These are phyloP conservation scores for Marchantia paleacea DNA, from an alignment of 225 moss, liverwort and hornwort species.

Conservation along the genomic window DNA sequence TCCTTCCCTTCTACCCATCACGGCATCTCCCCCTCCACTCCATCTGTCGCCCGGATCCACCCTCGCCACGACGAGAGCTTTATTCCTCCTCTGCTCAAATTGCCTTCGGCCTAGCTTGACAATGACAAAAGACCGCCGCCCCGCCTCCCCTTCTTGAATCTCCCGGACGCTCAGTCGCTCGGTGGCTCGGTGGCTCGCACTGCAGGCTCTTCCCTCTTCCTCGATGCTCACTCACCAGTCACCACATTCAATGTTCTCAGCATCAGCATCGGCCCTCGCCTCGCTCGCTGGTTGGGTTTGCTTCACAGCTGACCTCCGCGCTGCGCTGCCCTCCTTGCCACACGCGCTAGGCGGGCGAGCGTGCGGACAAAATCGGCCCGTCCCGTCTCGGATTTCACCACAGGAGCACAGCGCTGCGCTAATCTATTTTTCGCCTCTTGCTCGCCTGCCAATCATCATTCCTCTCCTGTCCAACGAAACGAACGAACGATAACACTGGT, in stretches of 20 bases:
- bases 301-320: not conserved
- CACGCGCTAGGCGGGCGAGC: not conserved
- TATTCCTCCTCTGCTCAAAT: not conserved
- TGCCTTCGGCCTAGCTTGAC: not conserved
- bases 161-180: not conserved
- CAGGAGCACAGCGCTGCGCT: not conserved
- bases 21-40: not conserved
- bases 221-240: not conserved
- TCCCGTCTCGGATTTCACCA: not conserved
- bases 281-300: not conserved
- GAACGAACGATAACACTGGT: not conserved
- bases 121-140: not conserved
- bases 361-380: not conserved
- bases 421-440: not conserved
- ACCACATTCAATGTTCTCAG: not conserved
- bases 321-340: not conserved
- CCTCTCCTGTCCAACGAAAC: not conserved
- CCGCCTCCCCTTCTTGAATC: not conserved
- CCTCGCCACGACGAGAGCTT: not conserved
- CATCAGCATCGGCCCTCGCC: not conserved
- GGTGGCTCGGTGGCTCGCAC: not conserved
- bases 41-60: not conserved
- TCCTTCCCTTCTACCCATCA: not conserved
- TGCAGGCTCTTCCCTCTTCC: not conserved
- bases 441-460: slow-evolving; percentile 10